Evolutionary conservation across 176 grass and related monocot genomes (phyloP), one percentile per base, ranked within the genome.

Genomic region (Lolium perenne): DNA sequence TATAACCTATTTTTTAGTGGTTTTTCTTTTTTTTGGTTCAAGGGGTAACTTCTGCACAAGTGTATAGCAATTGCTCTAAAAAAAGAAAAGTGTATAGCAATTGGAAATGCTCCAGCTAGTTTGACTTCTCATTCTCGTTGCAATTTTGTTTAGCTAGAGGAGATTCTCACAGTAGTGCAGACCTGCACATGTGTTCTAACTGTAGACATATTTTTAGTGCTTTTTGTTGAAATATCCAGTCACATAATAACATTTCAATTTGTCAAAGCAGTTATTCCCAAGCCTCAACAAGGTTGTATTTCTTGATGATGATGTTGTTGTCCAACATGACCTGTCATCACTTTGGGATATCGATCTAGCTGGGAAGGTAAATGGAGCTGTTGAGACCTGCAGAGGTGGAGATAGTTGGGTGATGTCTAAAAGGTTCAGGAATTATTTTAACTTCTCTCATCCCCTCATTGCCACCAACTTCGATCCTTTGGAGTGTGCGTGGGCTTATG

Each of bases 401-500:
- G 96, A 98, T 73, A 84, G 23, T 74, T 94, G 93, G 96, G 96
- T 98, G 76, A 98, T 98, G 96, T 94, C 93, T 26, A 98, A 95
- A 80, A 87, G 17, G 71, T 98, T 98, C 84, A 95, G 88, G 71
- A 98, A 95, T 93, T 98, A 95, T 83, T 98, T 98, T 38, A 98
- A 98, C 79, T 98, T 98, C 69, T 92, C 96, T 22, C 96, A 98
- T 67, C 96, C 93, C 15, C 86, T 95, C 78, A 91, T 98, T 21
- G 85, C 80, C 18, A 94, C 89, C 72, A 95, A 89, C 62, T 98
- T 98, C 25, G 90, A 98, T 75, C 89, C 93, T 72, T 61, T 77
- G 57, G 96, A 98, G 35, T 98, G 96, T 94, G 96, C 96, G 51
- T 98, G 96, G 96, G 96, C 96, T 4, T 98, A 94, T 35, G 96